A percentile compares a stretch with the other conserved stretches of the same genome.
phyloP scores from a whole-genome alignment of 768 basidiomycete genomes.

The Rhizopogon sp. region DNA sequence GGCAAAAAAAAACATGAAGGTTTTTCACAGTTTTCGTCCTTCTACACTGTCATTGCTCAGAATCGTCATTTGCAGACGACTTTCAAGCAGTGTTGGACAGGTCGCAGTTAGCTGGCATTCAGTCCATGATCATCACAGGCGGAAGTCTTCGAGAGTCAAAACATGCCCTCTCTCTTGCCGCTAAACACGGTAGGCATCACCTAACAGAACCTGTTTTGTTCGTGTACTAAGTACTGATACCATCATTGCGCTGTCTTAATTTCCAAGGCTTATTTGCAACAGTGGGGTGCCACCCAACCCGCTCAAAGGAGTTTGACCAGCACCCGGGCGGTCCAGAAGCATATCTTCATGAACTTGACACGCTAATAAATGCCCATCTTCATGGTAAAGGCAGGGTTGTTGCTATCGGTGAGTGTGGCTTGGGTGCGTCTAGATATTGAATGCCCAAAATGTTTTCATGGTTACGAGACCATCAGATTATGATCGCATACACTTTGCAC shows the following conservation, averaged over 20 bases:
- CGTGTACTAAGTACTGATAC: neutral
- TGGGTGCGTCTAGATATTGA: constrained; percentile 39
- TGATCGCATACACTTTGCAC: constrained; percentile 65
- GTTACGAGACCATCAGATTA: constrained; percentile 47
- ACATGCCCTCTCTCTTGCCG: constrained; percentile 57
- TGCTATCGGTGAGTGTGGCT: constrained; percentile 76
- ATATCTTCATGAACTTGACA: constrained; percentile 57
- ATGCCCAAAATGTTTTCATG: neutral
- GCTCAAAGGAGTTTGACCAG: constrained; percentile 61
- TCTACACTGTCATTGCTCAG: neutral
- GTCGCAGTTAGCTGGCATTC: constrained; percentile 54
- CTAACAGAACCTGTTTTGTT: constrained; percentile 5
- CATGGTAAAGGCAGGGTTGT: constrained; percentile 55
- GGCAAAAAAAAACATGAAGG: constrained; percentile 49
- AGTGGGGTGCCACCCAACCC: constrained; percentile 78
- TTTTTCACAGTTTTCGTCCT: constrained; percentile 10
- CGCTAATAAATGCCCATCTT: constrained; percentile 44
- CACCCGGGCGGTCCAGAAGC: constrained; percentile 50
- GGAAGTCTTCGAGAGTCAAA: constrained; percentile 61
- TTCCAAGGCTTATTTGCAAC: constrained; percentile 61
- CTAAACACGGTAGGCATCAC: constrained; percentile 38
- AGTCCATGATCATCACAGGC: constrained; percentile 73
- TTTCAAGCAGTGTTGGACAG: constrained; percentile 53
- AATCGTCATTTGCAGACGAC: constrained; percentile 43
- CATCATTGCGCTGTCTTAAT: neutral